A percentile compares a stretch with the other conserved stretches of the same genome.
phyloP scores from a whole-genome alignment of 306 rosid species.

The Pachyrhizus erosus region DNA sequence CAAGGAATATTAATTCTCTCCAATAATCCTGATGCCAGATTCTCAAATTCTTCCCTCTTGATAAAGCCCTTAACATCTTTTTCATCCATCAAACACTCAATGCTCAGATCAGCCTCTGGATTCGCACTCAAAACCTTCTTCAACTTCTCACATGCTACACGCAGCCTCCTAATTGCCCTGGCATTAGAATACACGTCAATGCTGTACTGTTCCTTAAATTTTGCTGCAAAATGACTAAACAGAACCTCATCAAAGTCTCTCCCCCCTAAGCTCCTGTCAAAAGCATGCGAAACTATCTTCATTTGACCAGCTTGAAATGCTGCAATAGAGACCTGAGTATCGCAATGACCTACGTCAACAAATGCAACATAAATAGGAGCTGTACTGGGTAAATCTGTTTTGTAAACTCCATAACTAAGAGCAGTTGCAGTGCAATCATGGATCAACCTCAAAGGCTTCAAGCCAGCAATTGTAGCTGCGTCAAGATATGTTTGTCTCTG shows the following conservation, averaged over 20 bases:
- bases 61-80: constrained; percentile 89
- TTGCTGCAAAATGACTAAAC: constrained; percentile 69
- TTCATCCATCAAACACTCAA: constrained; percentile 98
- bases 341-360: constrained; percentile 90
- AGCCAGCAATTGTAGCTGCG: constrained; percentile 83
- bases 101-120: constrained; percentile 80
- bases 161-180: constrained; percentile 76
- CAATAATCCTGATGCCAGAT: constrained; percentile 67
- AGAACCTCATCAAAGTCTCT: constrained; percentile 86
- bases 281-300: constrained; percentile 78
- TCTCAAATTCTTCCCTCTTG: constrained; percentile 94
- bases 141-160: constrained; percentile 85
- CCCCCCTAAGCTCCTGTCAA: constrained; percentile 75
- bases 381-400: constrained; percentile 55
- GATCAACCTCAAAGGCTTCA: constrained; percentile 85
- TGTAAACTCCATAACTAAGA: constrained; percentile 85
- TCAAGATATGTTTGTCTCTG: constrained; percentile 83
- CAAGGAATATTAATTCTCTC: constrained; percentile 81
- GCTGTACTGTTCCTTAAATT: constrained; percentile 66
- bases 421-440: constrained; percentile 97
- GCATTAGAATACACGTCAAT: constrained; percentile 74
- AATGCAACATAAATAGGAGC: constrained; percentile 64
- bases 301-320: constrained; percentile 74
- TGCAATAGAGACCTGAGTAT: constrained; percentile 78
- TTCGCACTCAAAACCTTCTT: constrained; percentile 96